These are phyloP conservation scores for Zasmidium angulare DNA, from an alignment of 2,329 filamentous ascomycete species.

Conservation along the genomic window DNA sequence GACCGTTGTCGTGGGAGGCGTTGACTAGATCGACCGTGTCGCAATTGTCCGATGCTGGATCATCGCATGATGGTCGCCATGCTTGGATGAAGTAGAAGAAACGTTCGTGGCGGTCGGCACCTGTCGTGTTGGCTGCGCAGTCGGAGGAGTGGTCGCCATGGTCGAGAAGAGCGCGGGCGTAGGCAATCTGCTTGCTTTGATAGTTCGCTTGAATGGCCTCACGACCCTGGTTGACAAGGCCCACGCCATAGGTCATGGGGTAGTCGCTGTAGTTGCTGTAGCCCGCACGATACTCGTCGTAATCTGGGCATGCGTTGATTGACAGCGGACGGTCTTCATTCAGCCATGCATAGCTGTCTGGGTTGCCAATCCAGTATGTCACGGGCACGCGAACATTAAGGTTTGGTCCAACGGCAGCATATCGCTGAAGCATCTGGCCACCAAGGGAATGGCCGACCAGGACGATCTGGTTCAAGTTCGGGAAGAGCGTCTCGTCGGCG, in stretches of 20 bases:
- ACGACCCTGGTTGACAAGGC: conserved; percentile 28
- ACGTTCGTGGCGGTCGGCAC: conserved; percentile 37
- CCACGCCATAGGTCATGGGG: conserved; percentile 25
- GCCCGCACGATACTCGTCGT: conserved; percentile 36
- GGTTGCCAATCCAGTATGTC: conserved; percentile 37
- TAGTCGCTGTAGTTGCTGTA: conserved; percentile 26
- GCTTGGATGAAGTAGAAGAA: conserved; percentile 38
- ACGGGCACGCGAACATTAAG: conserved; percentile 27
- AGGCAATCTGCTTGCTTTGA: conserved; percentile 34
- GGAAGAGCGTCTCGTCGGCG: conserved; percentile 32
- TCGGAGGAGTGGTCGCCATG: conserved; percentile 33
- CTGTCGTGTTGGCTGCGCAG: conserved; percentile 33
- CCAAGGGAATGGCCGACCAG: conserved; percentile 39
- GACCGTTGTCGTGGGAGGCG: conserved; percentile 33
- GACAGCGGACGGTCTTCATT: conserved; percentile 31
- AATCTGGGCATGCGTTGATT: conserved; percentile 28
- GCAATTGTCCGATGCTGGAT: conserved; percentile 25
- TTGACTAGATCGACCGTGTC: conserved; percentile 35
- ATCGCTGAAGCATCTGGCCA: conserved; percentile 35
- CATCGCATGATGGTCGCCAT: conserved; percentile 32
- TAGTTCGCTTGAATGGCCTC: conserved; percentile 32
- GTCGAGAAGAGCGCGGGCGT: conserved; percentile 35
- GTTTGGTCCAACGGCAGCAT: conserved; percentile 31
- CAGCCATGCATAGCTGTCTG: conserved; percentile 37
- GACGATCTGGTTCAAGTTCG: conserved; percentile 38